Conservation (phyloP, 768 basidiomycete genomes). For the button mushroom (Agaricus bisporus) region DNA sequence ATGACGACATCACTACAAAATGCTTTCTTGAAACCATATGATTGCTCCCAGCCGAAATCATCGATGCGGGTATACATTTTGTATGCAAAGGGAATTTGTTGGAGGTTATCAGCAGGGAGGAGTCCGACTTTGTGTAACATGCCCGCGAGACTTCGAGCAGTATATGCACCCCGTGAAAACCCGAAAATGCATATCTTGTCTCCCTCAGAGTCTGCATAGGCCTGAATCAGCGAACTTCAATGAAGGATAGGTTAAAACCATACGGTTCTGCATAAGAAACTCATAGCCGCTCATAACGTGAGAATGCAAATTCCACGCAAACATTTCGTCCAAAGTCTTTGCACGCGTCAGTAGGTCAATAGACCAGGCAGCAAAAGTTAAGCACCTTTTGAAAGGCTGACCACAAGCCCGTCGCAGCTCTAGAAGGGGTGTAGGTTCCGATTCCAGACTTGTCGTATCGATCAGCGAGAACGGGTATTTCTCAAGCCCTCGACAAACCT, state of each 20-base stretch:
- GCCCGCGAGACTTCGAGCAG: conserved; percentile 38
- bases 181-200: conserved; percentile 62
- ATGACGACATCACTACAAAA: conserved; percentile 49
- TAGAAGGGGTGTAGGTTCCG: conserved; percentile 40
- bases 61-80: conserved; percentile 55
- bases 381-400: conserved; percentile 34
- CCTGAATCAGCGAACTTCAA: too few relatives aligned
- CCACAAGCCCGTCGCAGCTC: conserved; percentile 28
- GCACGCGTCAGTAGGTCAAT: neutral
- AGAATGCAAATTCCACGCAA: conserved; percentile 42
- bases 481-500: neutral
- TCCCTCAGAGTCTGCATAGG: conserved; percentile 33
- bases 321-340: conserved; percentile 40
- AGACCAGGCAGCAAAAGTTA: neutral
- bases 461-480: neutral
- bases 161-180: conserved; percentile 64
- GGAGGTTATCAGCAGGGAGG: conserved; percentile 38
- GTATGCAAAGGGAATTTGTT: conserved; percentile 61
- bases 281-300: conserved; percentile 55
- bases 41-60: conserved; percentile 38
- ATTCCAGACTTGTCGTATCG: conserved; percentile 35
- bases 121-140: conserved; percentile 50
- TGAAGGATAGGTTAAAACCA: conserved; percentile 6
- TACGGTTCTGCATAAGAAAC: conserved; percentile 56
- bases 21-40: conserved; percentile 48